Conservation (phyloP, 768 basidiomycete species). For the Russula olivacea region DNA sequence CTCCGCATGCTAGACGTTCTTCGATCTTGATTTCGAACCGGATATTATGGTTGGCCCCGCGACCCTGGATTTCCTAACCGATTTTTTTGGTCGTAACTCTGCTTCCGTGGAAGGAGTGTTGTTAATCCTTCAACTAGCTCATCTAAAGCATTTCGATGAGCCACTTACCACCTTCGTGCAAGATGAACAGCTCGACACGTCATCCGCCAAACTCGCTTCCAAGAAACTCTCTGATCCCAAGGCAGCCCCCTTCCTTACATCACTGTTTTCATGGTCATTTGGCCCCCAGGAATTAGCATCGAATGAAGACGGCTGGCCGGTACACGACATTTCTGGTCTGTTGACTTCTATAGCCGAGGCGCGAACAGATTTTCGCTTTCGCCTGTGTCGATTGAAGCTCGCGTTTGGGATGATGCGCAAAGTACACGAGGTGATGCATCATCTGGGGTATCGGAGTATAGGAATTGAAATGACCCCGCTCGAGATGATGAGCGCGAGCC, state of each 20-base stretch:
- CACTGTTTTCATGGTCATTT: slow-evolving; percentile 22
- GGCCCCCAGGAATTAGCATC: slow-evolving; percentile 18
- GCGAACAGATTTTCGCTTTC: slow-evolving; percentile 34
- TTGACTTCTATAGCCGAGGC: slow-evolving; percentile 36
- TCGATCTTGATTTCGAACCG: slow-evolving; percentile 55
- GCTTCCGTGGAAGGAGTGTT: slow-evolving; percentile 51
- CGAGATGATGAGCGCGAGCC: slow-evolving; percentile 41
- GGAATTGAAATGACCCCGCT: slow-evolving; percentile 27
- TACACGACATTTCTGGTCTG: slow-evolving; percentile 31
- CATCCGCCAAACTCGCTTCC: neutral
- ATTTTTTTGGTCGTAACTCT: slow-evolving; percentile 52
- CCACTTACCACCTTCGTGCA: slow-evolving; percentile 45
- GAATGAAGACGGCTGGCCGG: slow-evolving; percentile 26
- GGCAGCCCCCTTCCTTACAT: slow-evolving; percentile 35
- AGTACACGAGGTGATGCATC: slow-evolving; percentile 41
- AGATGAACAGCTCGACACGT: slow-evolving; percentile 26
- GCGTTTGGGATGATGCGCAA: slow-evolving; percentile 44
- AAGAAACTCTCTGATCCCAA: slow-evolving; percentile 22
- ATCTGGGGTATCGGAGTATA: slow-evolving; percentile 36
- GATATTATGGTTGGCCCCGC: slow-evolving; percentile 56
- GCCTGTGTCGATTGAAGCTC: slow-evolving; percentile 36
- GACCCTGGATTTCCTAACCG: slow-evolving; percentile 48
- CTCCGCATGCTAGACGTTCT: slow-evolving; percentile 47
- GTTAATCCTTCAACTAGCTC: slow-evolving; percentile 57
- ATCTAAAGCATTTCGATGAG: slow-evolving; percentile 68